Base-by-base conservation (phyloP, 176 grass and related monocot species). In the Saccharum officinarum region DNA sequence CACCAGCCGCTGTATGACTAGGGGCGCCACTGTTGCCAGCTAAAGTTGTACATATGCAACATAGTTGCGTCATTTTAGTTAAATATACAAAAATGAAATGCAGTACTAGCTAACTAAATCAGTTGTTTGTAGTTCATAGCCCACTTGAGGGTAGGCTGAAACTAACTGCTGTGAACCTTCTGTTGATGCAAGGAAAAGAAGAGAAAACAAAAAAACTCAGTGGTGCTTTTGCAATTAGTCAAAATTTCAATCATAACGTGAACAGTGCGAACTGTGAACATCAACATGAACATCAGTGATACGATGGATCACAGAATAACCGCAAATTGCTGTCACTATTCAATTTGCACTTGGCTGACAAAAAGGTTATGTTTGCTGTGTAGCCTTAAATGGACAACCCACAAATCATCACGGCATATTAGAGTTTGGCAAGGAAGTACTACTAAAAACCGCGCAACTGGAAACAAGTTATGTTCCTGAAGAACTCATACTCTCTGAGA, bases 31-130 rank as follows among this genome's bases (percentile, higher is more conserved):
- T 80, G 37, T 71, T 66, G 33, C 54, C 71, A 78, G 67, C 61
- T 64, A 91, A 81, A 71, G 62, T 63, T 84, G 89, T 37, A 87
- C 17, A 75, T 55, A 69, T 54, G 70, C 47, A 84, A 84, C 31
- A 91, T 11, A 79, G 38, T 63, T 49, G 14, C 25, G 54, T 46
- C 1, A 10, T 28, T 31, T 57, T 49, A 83, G 73, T 73, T 63
- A 71, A 59, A 83, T 26, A 80, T 69, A 69, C 59, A 49, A 84
- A 61, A 46, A 76, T 71, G 75, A 79, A 26, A 52, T 26, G 46
- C 30, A 46, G 17, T 66, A 62, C 45, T 36, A 79, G 37, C 57
- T 42, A 57, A 55, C 1, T 46, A 74, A 54, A 84, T 57, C 59
- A 74, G 36, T 38, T 73, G 15, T 25, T 33, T 61, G 23, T 73